Evolutionary conservation across 176 grass and related monocot genomes (phyloP).

Genomic region (Rhynchospora tenuis): DNA sequence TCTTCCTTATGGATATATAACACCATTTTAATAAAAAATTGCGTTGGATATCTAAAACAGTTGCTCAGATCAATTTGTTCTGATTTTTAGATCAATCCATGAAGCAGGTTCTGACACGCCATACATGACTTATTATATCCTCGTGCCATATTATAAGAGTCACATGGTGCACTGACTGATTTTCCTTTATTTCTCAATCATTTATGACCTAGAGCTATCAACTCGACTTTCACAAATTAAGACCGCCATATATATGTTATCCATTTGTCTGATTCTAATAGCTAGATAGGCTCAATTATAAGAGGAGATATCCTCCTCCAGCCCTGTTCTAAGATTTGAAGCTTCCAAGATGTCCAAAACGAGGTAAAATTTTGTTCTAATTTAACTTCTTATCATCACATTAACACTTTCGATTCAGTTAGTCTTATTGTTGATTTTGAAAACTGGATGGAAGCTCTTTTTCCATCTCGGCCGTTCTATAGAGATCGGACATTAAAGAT

Average conservation of each 20-base stretch:
- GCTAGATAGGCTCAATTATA: not conserved
- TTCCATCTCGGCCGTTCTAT: not conserved
- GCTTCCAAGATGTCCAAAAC: not conserved
- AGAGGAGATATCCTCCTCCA: not conserved
- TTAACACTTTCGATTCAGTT: not conserved
- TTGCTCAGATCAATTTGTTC: no score
- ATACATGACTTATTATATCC: no score
- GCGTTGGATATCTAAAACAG: no score
- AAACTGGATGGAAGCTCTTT: not conserved
- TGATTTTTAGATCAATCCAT: no score
- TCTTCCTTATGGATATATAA: no score
- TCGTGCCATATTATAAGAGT: no score
- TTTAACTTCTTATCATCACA: not conserved
- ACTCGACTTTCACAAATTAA: slow-evolving; percentile 15
- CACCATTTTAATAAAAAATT: no score
- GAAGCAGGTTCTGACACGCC: no score
- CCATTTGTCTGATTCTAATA: not conserved
- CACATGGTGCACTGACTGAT: no score
- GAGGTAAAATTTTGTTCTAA: not conserved
- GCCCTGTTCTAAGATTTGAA: not conserved
- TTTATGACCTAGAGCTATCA: not conserved
- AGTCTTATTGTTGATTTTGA: not conserved
- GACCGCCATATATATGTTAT: not conserved
- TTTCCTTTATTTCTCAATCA: not conserved
- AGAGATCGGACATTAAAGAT: not conserved